Evolutionary conservation across 2,329 filamentous ascomycete species (phyloP).

Genomic region (Pseudogymnoascus sp.): DNA sequence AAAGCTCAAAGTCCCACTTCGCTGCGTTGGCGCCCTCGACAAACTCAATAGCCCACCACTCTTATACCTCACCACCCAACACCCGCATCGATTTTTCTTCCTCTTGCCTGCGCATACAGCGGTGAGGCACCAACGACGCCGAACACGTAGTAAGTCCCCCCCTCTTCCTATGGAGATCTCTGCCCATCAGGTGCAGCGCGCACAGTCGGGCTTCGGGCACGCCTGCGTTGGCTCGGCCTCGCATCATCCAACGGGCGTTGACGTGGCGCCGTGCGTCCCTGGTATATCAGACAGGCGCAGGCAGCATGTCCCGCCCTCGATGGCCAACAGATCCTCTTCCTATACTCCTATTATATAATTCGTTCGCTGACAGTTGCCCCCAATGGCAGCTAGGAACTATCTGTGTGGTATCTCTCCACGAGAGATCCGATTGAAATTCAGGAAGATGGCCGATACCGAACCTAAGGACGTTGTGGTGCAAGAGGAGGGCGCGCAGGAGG

Average conservation of each 20-base stretch:
- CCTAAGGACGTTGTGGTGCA: conserved; percentile 18
- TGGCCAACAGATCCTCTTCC: not conserved
- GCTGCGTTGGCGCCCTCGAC: conserved; percentile 10
- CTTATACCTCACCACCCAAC: conserved; percentile 6
- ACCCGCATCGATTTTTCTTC: not conserved
- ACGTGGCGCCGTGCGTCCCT: conserved; percentile 8
- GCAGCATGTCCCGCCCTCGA: not conserved
- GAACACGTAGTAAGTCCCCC: conserved; percentile 6
- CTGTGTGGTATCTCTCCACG: conserved; percentile 6
- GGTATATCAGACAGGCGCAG: conserved; percentile 7
- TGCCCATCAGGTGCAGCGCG: not conserved
- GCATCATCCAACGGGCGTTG: not conserved
- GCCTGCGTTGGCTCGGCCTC: conserved; percentile 3
- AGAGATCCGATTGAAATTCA: conserved; percentile 10
- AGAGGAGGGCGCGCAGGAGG: conserved; percentile 19
- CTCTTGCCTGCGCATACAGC: conserved; percentile 2
- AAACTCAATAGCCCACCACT: conserved; percentile 3
- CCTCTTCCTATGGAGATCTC: not conserved
- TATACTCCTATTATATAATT: conserved; percentile 8
- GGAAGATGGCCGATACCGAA: conserved; percentile 26
- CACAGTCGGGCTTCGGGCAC: not conserved
- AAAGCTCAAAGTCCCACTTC: conserved; percentile 5
- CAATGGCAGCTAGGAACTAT: conserved; percentile 10
- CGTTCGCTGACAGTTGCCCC: not conserved
- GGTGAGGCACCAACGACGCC: conserved; percentile 8